Percentiles rank a stretch among this genome's conserved stretches.
phyloP scores from a whole-genome alignment of 192 early-diverging fungal genomes.

The Mortierella antarctica region DNA sequence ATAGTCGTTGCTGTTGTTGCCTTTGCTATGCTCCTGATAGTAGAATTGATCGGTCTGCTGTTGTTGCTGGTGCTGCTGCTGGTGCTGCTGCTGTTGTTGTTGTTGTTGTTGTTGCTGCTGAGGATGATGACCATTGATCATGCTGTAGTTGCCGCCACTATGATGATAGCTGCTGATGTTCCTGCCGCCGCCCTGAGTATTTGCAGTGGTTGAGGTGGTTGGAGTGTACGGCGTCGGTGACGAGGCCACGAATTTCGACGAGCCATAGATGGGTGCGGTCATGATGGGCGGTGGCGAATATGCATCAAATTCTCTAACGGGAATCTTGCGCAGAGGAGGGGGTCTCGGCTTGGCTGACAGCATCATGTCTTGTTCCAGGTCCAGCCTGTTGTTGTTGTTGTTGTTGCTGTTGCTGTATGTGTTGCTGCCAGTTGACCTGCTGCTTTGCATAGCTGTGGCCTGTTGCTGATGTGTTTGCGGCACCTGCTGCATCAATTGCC shows the following conservation, averaged over 20 bases:
- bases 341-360: slow-evolving; percentile 26
- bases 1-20: slow-evolving; percentile 15
- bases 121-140: background rate
- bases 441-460: background rate
- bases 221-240: slow-evolving; percentile 31
- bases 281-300: slow-evolving; percentile 44
- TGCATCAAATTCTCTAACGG: slow-evolving; percentile 40
- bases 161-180: slow-evolving; percentile 13
- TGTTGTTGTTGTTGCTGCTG: slow-evolving; percentile 13
- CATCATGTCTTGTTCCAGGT: background rate
- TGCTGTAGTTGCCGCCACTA: background rate
- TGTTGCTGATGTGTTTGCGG: slow-evolving; percentile 3
- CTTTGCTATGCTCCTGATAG: too few relatives aligned
- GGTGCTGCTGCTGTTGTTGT: slow-evolving; percentile 13
- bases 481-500: slow-evolving; percentile 5
- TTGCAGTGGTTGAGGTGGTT: background rate
- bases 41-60: too few relatives aligned
- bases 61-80: slow-evolving; percentile 12
- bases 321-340: slow-evolving; percentile 40
- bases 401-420: background rate
- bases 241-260: slow-evolving; percentile 26
- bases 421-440: background rate
- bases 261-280: slow-evolving; percentile 44
- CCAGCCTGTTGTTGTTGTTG: background rate
- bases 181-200: background rate